These are phyloP conservation scores for Spencermartinsiella ligniputridi DNA, from an alignment of 1,139 yeast species.

Conservation along the genomic window DNA sequence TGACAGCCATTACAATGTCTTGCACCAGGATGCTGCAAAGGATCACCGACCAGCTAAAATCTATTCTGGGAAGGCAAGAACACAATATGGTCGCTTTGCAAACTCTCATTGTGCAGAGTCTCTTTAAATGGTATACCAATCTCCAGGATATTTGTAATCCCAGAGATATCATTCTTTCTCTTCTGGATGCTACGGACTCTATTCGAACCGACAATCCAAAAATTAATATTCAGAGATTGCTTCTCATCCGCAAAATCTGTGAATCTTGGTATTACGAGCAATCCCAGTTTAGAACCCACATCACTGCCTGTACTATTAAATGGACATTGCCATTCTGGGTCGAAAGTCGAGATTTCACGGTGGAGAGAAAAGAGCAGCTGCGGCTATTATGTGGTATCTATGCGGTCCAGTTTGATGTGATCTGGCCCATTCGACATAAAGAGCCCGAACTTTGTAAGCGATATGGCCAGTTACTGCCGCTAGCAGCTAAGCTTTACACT, in stretches of 20 bases:
- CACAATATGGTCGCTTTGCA: constrained; percentile 23
- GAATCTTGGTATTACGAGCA: constrained; percentile 44
- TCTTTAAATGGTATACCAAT: constrained; percentile 22
- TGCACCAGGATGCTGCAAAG: constrained; percentile 20
- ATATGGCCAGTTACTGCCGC: constrained; percentile 32
- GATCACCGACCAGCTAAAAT: constrained; percentile 24
- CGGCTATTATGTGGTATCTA: constrained; percentile 32
- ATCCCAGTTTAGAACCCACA: constrained; percentile 39
- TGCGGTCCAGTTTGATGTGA: constrained; percentile 29
- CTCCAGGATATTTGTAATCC: constrained; percentile 24
- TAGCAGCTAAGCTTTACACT: constrained; percentile 30
- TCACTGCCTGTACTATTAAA: constrained; percentile 50
- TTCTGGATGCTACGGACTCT: constrained; percentile 29
- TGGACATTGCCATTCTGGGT: constrained; percentile 46
- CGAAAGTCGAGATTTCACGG: constrained; percentile 24
- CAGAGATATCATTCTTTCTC: constrained; percentile 26
- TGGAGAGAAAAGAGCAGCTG: constrained; percentile 27
- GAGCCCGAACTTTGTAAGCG: constrained; percentile 29
- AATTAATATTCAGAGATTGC: constrained; percentile 52
- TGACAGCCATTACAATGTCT: constrained; percentile 17
- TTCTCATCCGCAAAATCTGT: constrained; percentile 56
- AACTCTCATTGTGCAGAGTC: constrained; percentile 19
- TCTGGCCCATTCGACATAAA: constrained; percentile 31
- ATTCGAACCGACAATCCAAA: constrained; percentile 34
- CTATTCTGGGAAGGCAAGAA: constrained; percentile 20